Base-by-base conservation (phyloP, 805 yeast genomes). In the Suhomyces prunicola region DNA sequence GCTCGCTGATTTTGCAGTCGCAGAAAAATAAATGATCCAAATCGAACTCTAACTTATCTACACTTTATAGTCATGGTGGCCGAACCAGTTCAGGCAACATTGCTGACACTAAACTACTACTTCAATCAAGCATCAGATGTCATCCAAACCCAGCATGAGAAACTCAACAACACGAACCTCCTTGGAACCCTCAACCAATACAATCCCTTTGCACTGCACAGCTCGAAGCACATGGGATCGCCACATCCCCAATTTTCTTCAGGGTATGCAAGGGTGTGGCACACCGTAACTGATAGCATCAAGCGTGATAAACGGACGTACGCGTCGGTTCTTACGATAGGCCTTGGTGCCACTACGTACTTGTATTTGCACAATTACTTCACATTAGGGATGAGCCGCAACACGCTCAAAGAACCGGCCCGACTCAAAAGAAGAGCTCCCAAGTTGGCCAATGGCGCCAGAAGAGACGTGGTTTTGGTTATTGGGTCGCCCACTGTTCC, bases 401-500 rank as follows among this genome's bases (percentile, higher is more conserved):
- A 22, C 29, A 17, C 13, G 10, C 12, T 24, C n/a, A 19, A 15
- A 36, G 41, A 50, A 22, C 29, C 46, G 44, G 10, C 53, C 19
- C 27, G 54, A n/a, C 35, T 51, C 23, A 72, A 66, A 55, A 71
- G 93, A 60, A 72, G 85, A 53, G 96, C 91, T 1, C 76, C 78
- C 5, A 78, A 84, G 54, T 73, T 90, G 31, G 60, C 79, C 5
- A 85, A 85, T 55, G 94, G 96, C 1, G 87, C 88, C 3, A 72
- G 97, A 48, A 78, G 79, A 54, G 94, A 89, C 60, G 93, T 88
- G 7, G 82, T 90, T 2, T 71, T 90, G 19, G 71, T 90, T 4
- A 78, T 89, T 4, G 96, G 96, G 1, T 85, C 90, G 1, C 91
- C 92, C 2, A 76, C 82, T 2, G 93, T 88, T 56, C 90, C 90